Conservation (phyloP, 306 rosid species). For the Mimosa bimucronata region DNA sequence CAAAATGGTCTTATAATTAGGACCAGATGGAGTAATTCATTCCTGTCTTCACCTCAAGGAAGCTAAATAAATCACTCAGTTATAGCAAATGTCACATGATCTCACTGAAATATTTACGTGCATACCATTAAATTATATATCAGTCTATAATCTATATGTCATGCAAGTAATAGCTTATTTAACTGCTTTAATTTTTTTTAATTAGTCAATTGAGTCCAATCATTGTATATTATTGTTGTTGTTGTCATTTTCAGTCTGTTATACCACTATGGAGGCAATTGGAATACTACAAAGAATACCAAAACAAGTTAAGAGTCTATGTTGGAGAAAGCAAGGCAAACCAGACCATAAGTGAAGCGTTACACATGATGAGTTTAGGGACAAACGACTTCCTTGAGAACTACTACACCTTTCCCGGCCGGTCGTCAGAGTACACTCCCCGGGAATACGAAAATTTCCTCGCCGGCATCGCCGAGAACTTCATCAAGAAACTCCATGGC, state of each 20-base stretch:
- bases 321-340: conserved; percentile 59
- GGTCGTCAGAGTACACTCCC: conserved; percentile 49
- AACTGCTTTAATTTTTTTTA: no score
- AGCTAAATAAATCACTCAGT: no score
- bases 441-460: conserved; percentile 58
- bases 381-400: conserved; percentile 81
- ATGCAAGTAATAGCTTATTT: no score
- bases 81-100: no score
- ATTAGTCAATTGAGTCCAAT: no score
- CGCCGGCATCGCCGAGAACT: conserved; percentile 47
- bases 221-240: not conserved
- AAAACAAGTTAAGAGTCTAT: conserved; percentile 48
- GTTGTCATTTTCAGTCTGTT: conserved; percentile 57
- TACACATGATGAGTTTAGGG: conserved; percentile 69
- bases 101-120: no score
- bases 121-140: no score
- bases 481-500: conserved; percentile 51
- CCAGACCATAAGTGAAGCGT: conserved; percentile 43
- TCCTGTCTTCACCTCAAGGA: no score
- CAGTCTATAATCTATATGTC: no score
- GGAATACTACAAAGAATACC: conserved; percentile 72
- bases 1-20: no score
- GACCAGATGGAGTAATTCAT: no score
- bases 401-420: conserved; percentile 53
- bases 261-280: conserved; percentile 80